Evolutionary conservation across 176 grass and related monocot genomes (phyloP), one percentile per base, ranked within the genome.

Genomic region (Triticum urartu): DNA sequence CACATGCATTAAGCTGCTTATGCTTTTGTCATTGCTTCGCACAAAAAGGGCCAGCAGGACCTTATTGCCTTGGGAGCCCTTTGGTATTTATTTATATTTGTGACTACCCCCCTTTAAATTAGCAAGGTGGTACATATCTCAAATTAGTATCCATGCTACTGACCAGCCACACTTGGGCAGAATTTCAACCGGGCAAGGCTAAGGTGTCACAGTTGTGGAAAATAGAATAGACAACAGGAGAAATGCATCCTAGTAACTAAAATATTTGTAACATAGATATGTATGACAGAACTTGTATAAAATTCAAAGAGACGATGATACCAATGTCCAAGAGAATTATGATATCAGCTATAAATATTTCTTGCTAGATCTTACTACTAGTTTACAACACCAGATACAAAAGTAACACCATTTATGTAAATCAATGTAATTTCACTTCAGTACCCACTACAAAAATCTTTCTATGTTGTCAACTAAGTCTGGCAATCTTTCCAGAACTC

Each of bases 191-290:
- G 4, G 66, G 32, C 32, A 1, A 17, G 65, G 32, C 15, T 68
- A 15, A 68, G 32, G 32, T 20, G 15, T 68, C 26, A 30, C 63
- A 78, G 13, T 60, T 60, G 25, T 33, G 35, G 50, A 15, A 61
- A 60, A 42, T 40, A 78, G 68, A 79, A 67, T 84, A 67, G n/a
- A n/a, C 6, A 39, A 18, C 5, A 56, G 5, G 30, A n/a, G 14
- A n/a, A 68, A 78, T 62, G 11, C 10, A 61, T 83, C 9, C 50
- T 43, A 24, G 63, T 50, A 56, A 54, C 36, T 21, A 4, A 81
- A 75, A 68, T 68, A 52, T 68, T 81, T 52, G 28, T 30, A 81
- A 54, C 50, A 35, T 69, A 69, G 43, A 68, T 54, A 47, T 68
- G 64, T 52, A 52, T 68, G 24, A 81, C 26, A 68, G 20, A 69